Percentiles rank a stretch among this genome's conserved stretches.
Evolutionary conservation across 352 stramenopile species (phyloP).

Genomic region (Globisporangium paddicum): DNA sequence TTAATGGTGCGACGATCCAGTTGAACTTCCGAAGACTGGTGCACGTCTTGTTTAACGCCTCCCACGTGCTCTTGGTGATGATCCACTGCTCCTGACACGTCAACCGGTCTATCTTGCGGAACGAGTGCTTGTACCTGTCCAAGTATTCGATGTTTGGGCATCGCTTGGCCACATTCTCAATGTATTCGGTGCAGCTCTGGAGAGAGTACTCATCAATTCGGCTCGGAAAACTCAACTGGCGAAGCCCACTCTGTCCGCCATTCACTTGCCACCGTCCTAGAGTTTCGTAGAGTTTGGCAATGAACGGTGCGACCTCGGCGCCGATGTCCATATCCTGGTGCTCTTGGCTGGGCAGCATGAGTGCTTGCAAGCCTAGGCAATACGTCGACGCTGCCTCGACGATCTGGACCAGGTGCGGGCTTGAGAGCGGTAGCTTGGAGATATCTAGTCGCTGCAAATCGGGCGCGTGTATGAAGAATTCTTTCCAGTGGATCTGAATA

Average conservation of each 20-base stretch:
- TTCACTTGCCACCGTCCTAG: conserved; percentile 27
- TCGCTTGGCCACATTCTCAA: conserved; percentile 19
- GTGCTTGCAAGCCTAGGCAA: conserved; percentile 27
- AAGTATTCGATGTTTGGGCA: conserved; percentile 58
- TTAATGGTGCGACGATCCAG: conserved; percentile 60
- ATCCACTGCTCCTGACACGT: conserved; percentile 46
- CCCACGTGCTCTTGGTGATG: conserved; percentile 22
- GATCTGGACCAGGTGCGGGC: conserved; percentile 27
- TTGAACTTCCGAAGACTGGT: conserved; percentile 46
- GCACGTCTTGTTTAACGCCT: conserved; percentile 38
- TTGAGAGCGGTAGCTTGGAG: conserved; percentile 22
- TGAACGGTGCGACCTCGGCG: conserved; percentile 15
- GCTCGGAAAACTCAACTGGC: conserved; percentile 23
- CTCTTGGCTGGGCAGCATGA: conserved; percentile 39
- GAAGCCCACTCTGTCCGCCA: conserved; percentile 24
- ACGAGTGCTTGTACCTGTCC: conserved; percentile 49
- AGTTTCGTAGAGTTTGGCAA: conserved; percentile 19
- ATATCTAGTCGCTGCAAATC: conserved; percentile 40
- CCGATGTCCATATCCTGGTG: conserved; percentile 14
- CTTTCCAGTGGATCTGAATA: conserved; percentile 27
- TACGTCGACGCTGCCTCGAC: conserved; percentile 25
- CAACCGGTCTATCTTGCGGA: conserved; percentile 28
- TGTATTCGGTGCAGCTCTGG: conserved; percentile 17
- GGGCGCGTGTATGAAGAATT: conserved; percentile 26
- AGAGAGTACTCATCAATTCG: conserved; percentile 11